Evolutionary conservation across 176 grass and related monocot genomes (phyloP), one percentile per base, ranked within the genome.

Genomic region (Ananas comosus): DNA sequence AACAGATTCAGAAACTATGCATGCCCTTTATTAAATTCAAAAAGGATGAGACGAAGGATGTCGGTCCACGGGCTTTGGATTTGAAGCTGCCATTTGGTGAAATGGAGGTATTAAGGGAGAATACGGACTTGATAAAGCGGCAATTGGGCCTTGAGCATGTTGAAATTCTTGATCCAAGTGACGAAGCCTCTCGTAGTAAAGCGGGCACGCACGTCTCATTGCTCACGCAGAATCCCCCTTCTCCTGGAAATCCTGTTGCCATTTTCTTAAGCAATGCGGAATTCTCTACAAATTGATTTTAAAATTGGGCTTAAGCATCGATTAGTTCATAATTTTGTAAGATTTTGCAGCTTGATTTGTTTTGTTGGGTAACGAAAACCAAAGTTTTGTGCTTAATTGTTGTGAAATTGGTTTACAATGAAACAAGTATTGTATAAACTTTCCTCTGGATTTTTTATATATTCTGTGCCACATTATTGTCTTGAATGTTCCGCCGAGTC

Each of bases 21-120:
- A 90, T 85, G 87, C 91, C 87, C 50, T 90, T 90, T 66, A 75
- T 95, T 11, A 90, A 69, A 76, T 87, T 82, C 54, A 87, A 95
- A 67, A 89, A 87, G 80, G 91, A 90, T 11, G 81, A 96, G 17
- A 74, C 79, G 0, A 71, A 68, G 51, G 72, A 68, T n/a, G 73
- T 96, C 67, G 87, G 87, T 28, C 56, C 57, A 4, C 76, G 75
- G 66, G 87, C 89, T 2, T 76, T 92, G 7, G 80, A 92, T 73
- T 73, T 88, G 89, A 83, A 63, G 48, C 76, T 92, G 64, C 89
- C 89, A 53, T 92, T 88, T 64, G 85, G 82, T 57, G 90, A 92
- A 67, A 79, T 74, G 25, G 70, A 83, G 48, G 82, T 92, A 53
- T 79, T 92, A 24, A 48, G 33, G 64, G 85, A 83, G 67, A 92